Evolutionary conservation across 441 rosid species (phyloP), one percentile per base, ranked within the genome.

Genomic region (Pelargonium hybrid): DNA sequence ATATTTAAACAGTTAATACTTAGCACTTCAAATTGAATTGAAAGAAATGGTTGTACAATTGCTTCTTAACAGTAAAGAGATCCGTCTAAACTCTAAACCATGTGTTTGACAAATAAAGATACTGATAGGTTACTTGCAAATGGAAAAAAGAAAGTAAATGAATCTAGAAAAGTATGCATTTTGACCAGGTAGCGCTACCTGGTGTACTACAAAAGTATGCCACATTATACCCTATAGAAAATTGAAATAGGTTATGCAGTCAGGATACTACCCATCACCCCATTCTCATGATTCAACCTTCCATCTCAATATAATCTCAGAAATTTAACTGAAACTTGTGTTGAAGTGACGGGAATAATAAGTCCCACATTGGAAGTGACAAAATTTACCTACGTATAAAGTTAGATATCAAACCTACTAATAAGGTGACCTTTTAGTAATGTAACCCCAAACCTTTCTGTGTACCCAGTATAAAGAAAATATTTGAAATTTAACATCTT

Each of bases 201-300:
- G 23, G 31, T 57, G 25, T 59, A 29, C 14, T 10, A 43, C 13
- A 54, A 21, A 23, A 59, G 34, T 61, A 13, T 61, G 34, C 64
- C 23, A 37, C n/a, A 47, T 47, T 61, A 11, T 9, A 61, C n/a
- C 17, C 8, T 8, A 61, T n/a, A 31, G 13, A 34, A 37, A 31
- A 65, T 3, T 34, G 15, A 31, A 3, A 61, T 9, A 61, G 61
- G 23, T 54, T 54, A 54, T 54, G 25, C 23, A 54, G 61, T 54
- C 61, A 17, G 61, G 61, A 54, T 54, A 7, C 61, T 54, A 54
- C 61, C 61, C 61, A 17, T 54, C 56, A 50, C 23, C 65, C 65
- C 65, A 61, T 61, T 61, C 65, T 61, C 65, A 61, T 61, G 34
- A 21, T 61, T 61, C 65, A 5, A 61, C 21, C 21, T 54, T 17